Percentiles rank a stretch among this genome's conserved stretches.
Conservation (phyloP, 495 filamentous ascomycete species). For the Aspergillus funiculosus region DNA sequence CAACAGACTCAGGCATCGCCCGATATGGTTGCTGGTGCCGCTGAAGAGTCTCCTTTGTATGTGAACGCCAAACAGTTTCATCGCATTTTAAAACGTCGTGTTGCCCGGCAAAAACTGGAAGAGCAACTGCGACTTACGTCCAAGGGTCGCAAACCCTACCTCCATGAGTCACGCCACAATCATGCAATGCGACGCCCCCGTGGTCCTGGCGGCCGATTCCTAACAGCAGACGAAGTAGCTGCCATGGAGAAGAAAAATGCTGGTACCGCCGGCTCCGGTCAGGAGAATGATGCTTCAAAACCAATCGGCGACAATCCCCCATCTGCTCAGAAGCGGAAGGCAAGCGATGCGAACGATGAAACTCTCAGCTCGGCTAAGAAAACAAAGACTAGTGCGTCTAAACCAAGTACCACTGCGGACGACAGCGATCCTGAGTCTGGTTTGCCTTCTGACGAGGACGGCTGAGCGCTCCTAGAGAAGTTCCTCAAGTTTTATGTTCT, state of each 20-base stretch:
- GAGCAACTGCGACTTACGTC: constrained; percentile 85
- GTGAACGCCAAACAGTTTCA: constrained; percentile 99
- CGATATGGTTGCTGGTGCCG: constrained; percentile 66
- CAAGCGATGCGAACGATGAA: constrained; percentile 42
- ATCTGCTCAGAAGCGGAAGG: constrained; percentile 47
- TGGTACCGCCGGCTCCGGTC: constrained; percentile 25
- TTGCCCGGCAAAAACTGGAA: constrained; percentile 89
- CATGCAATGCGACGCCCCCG: constrained; percentile 96
- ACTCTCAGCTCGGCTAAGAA: constrained; percentile 41
- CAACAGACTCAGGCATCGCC: constrained; percentile 73
- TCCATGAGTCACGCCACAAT: constrained; percentile 98
- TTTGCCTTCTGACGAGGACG: constrained; percentile 45
- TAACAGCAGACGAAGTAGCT: constrained; percentile 96
- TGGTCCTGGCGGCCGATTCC: constrained; percentile 91
- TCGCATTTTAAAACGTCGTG: constrained; percentile 86
- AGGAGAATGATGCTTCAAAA: constrained; percentile 30
- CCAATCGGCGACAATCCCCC: constrained; percentile 20
- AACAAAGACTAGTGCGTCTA: constrained; percentile 31
- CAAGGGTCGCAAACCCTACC: constrained; percentile 93
- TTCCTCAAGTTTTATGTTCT: constrained; percentile 26
- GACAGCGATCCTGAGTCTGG: constrained; percentile 48
- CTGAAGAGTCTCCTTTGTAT: constrained; percentile 92
- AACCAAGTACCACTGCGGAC: constrained; percentile 39
- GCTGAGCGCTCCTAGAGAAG: constrained; percentile 35
- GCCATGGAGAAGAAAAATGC: constrained; percentile 64